Evolutionary conservation across 768 basidiomycete genomes (phyloP).

Genomic region (Agrocybe chaxingu): DNA sequence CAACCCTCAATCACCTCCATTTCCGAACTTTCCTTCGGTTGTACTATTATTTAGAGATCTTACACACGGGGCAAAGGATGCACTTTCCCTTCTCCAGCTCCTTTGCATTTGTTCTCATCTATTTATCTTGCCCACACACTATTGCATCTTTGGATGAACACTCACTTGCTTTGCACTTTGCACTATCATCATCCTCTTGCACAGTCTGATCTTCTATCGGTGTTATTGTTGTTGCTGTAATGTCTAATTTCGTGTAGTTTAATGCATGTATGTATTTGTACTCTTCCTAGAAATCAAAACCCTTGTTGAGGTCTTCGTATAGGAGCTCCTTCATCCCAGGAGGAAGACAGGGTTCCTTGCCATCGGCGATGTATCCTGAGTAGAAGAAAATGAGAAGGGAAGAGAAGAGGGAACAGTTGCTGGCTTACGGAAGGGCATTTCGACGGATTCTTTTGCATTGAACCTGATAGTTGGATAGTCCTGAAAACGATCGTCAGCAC

Average conservation of each 20-base stretch:
- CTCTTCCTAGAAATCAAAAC: slow-evolving; percentile 65
- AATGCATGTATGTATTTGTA: neutral
- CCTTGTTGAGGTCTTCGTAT: slow-evolving; percentile 81
- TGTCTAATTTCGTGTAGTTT: slow-evolving; percentile 1
- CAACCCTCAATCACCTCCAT: slow-evolving; percentile 13
- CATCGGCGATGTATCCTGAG: slow-evolving; percentile 46
- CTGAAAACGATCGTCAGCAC: slow-evolving; percentile 31
- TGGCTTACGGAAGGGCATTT: slow-evolving; percentile 93
- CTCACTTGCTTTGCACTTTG: neutral
- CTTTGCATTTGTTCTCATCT: slow-evolving; percentile 5
- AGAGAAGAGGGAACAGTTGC: neutral
- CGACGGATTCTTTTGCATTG: slow-evolving; percentile 84
- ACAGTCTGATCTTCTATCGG: neutral
- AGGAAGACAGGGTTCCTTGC: slow-evolving; percentile 72
- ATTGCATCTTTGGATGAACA: slow-evolving; percentile 5
- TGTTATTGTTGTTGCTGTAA: slow-evolving; percentile 6
- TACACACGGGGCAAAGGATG: neutral
- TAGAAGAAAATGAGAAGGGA: neutral
- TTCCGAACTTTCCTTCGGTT: slow-evolving; percentile 3
- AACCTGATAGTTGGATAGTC: slow-evolving; percentile 90
- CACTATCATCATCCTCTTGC: neutral
- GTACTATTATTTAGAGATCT: neutral
- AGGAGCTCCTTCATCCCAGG: slow-evolving; percentile 88
- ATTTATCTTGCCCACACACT: slow-evolving; percentile 3
- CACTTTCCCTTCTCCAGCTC: neutral